phyloP scores from a whole-genome alignment of 2,329 filamentous ascomycete genomes.

The Metarhizium guizhouense region DNA sequence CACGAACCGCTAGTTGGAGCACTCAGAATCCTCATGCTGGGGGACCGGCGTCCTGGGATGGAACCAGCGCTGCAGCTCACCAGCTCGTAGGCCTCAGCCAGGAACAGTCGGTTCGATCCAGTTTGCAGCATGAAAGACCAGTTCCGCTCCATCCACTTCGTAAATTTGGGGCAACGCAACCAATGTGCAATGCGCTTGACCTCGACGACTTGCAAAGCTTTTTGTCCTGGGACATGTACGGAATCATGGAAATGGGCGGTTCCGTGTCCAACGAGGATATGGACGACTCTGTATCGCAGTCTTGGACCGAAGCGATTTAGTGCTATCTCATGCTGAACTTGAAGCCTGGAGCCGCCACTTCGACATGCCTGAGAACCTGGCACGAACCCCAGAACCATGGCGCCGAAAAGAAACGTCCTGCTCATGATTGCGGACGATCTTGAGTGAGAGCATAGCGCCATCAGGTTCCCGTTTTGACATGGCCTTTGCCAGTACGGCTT shows the following conservation, averaged over 20 bases:
- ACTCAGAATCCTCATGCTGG: conserved; percentile 13
- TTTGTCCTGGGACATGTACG: conserved; percentile 31
- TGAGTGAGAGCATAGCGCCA: too few relatives aligned
- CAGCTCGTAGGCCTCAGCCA: conserved; percentile 16
- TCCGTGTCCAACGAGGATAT: conserved; percentile 24
- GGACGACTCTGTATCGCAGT: conserved; percentile 24
- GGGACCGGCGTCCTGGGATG: conserved; percentile 16
- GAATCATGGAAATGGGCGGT: conserved; percentile 31
- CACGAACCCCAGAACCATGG: neutral
- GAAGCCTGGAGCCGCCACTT: neutral
- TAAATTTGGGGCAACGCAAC: conserved; percentile 11
- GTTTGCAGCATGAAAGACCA: conserved; percentile 29
- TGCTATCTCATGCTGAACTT: neutral
- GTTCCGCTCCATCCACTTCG: conserved; percentile 17
- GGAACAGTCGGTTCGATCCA: conserved; percentile 17
- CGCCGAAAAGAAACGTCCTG: too few relatives aligned
- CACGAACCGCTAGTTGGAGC: conserved; percentile 12
- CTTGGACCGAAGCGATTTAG: conserved; percentile 16
- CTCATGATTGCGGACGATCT: too few relatives aligned
- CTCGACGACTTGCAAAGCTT: conserved; percentile 30
- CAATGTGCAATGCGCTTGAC: conserved; percentile 27
- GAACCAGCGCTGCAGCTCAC: conserved; percentile 15
- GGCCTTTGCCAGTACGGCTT: too few relatives aligned
- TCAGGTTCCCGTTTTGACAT: too few relatives aligned
- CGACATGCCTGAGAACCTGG: neutral